phyloP scores from a whole-genome alignment of 2,329 filamentous ascomycete species.

The Hypoxylon sp. region DNA sequence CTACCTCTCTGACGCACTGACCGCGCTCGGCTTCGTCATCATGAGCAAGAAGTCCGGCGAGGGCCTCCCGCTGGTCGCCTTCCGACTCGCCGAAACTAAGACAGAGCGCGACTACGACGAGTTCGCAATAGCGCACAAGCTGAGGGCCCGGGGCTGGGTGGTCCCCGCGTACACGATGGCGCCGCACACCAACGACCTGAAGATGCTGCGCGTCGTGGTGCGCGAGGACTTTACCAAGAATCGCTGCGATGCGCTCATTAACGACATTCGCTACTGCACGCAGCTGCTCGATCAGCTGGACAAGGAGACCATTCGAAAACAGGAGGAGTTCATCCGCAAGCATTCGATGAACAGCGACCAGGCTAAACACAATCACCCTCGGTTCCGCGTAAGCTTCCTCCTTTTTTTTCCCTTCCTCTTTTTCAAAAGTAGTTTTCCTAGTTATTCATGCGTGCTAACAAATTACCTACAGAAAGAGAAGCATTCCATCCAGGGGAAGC shows the following conservation, averaged over 20 bases:
- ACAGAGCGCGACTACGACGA: conserved; percentile 70
- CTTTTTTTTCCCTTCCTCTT: not conserved
- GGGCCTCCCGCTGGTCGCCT: conserved; percentile 89
- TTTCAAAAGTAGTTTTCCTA: not conserved
- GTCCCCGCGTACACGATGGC: conserved; percentile 98
- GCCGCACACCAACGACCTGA: conserved; percentile 81
- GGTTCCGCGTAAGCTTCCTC: conserved; percentile 56
- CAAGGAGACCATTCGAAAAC: conserved; percentile 71
- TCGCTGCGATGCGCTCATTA: conserved; percentile 80
- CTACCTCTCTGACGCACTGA: conserved; percentile 79
- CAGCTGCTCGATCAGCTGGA: conserved; percentile 78
- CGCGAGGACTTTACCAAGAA: conserved; percentile 89
- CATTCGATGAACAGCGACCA: conserved; percentile 64
- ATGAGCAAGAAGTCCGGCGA: conserved; percentile 81
- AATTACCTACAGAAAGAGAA: conserved; percentile 68
- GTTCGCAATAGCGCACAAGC: conserved; percentile 82
- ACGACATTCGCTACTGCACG: conserved; percentile 81
- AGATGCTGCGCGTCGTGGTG: conserved; percentile 92
- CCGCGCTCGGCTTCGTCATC: conserved; percentile 82
- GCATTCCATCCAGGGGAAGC: conserved; percentile 89
- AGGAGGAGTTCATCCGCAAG: conserved; percentile 70
- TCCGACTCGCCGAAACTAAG: conserved; percentile 65
- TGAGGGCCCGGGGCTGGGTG: conserved; percentile 89
- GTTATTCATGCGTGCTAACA: not conserved
- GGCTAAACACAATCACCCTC: conserved; percentile 60